A percentile compares a stretch with the other conserved stretches of the same genome.
Conservation (phyloP, 495 filamentous ascomycete species). For the Barbatosphaeria neglecta region DNA sequence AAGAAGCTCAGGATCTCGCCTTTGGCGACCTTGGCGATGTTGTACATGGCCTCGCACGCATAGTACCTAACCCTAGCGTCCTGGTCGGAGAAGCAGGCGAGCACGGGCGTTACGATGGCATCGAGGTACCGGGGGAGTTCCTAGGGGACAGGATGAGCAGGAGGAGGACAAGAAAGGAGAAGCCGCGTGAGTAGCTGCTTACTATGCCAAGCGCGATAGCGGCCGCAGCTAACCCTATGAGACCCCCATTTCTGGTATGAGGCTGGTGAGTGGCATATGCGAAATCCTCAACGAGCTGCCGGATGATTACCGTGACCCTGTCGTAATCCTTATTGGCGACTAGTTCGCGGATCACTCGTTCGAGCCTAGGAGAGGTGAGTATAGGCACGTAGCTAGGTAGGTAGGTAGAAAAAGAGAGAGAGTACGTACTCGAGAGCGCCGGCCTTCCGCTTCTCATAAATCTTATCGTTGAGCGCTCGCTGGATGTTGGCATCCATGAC, state of each 20-base stretch:
- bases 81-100: conserved; percentile 98
- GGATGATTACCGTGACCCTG: conserved; percentile 70
- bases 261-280: conserved; percentile 97
- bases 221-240: conserved; percentile 93
- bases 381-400: conserved; percentile 6
- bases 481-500: conserved; percentile 82
- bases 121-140: conserved; percentile 84
- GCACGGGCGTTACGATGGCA: conserved; percentile 88
- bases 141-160: conserved; percentile 20
- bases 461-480: conserved; percentile 89
- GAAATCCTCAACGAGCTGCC: conserved; percentile 95
- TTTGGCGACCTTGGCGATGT: conserved; percentile 98
- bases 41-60: conserved; percentile 99
- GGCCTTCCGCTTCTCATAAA: conserved; percentile 94
- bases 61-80: conserved; percentile 98
- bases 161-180: conserved; percentile 6
- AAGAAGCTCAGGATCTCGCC: conserved; percentile 94
- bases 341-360: conserved; percentile 81
- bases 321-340: conserved; percentile 64
- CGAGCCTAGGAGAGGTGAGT: no score
- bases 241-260: conserved; percentile 89
- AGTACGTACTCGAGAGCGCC: conserved; percentile 85
- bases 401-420: conserved; percentile 1
- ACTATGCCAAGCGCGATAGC: conserved; percentile 91
- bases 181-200: conserved; percentile 23